Conservation (phyloP, 805 yeast species). For the Ogataea nitratoaversa region DNA sequence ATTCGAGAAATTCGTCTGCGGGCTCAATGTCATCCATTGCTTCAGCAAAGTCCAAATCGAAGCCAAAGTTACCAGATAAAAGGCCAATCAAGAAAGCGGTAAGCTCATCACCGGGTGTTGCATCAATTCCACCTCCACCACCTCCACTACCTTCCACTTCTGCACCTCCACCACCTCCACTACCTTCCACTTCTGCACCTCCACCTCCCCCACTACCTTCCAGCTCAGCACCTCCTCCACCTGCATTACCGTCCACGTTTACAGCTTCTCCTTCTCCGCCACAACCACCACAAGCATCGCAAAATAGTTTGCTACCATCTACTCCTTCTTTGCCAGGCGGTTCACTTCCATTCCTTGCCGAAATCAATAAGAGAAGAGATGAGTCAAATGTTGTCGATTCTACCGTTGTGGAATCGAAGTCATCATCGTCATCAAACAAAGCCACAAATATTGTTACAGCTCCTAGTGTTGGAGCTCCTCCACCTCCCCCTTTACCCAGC, state of each 20-base stretch:
- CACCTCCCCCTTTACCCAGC: slow-evolving; percentile 19
- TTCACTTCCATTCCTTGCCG: slow-evolving; percentile 49
- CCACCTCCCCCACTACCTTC: slow-evolving; percentile 6
- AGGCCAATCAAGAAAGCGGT: slow-evolving; percentile 12
- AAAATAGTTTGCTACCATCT: slow-evolving; percentile 4
- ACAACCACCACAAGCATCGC: slow-evolving; percentile 12
- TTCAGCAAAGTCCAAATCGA: slow-evolving; percentile 11
- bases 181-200: slow-evolving; percentile 6
- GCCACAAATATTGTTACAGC: slow-evolving; percentile 24
- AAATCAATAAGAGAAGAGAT: slow-evolving; percentile 47
- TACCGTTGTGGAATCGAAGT: slow-evolving; percentile 7
- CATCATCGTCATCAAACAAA: slow-evolving; percentile 1
- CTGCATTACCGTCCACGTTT: slow-evolving; percentile 18
- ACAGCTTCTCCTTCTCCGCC: slow-evolving; percentile 18
- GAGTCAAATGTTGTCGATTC: slow-evolving; percentile 43
- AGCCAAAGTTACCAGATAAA: slow-evolving; percentile 12
- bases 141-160: slow-evolving; percentile 18
- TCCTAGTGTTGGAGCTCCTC: slow-evolving; percentile 2
- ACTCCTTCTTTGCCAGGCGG: slow-evolving; percentile 29
- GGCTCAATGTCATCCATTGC: slow-evolving; percentile 10
- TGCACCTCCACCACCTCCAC: slow-evolving; percentile 16
- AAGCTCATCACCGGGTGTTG: slow-evolving; percentile 14
- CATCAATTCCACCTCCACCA: slow-evolving; percentile 19
- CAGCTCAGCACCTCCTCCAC: slow-evolving; percentile 9
- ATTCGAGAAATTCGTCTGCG: slow-evolving; percentile 10